Percentiles rank a stretch among this genome's conserved stretches.
phyloP scores from a whole-genome alignment of 495 filamentous ascomycete genomes.

The Cercophora scortea region DNA sequence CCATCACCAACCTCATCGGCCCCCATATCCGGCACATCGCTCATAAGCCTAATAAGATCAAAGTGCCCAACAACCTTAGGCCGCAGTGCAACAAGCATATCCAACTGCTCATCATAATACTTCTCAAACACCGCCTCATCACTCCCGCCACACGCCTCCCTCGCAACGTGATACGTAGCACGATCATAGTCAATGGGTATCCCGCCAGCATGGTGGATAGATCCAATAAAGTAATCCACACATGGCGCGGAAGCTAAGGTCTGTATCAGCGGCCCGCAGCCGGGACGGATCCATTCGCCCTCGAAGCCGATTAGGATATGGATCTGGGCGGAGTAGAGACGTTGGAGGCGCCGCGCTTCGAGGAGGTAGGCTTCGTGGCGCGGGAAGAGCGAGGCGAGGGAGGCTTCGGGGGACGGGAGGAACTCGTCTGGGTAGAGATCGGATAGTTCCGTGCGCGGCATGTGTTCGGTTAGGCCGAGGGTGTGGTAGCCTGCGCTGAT shows the following conservation, averaged over 20 bases:
- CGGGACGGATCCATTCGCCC: constrained; percentile 76
- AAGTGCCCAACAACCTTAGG: constrained; percentile 89
- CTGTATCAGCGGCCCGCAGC: constrained; percentile 50
- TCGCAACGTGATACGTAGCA: constrained; percentile 43
- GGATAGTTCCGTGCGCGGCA: constrained; percentile 62
- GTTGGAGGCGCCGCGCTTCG: constrained; percentile 65
- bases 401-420: constrained; percentile 21
- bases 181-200: constrained; percentile 85
- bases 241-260: constrained; percentile 49
- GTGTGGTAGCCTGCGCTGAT: constrained; percentile 69
- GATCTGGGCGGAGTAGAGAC: constrained; percentile 63
- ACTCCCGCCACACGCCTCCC: constrained; percentile 19
- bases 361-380: constrained; percentile 64
- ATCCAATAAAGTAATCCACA: constrained; percentile 86
- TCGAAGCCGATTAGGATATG: constrained; percentile 85
- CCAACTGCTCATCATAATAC: constrained; percentile 82
- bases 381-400: constrained; percentile 32
- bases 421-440: constrained; percentile 91
- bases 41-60: constrained; percentile 79
- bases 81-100: constrained; percentile 65
- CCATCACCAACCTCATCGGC: constrained; percentile 10
- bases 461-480: constrained; percentile 94
- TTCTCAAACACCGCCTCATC: constrained; percentile 67
- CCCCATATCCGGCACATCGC: constrained; percentile 52
- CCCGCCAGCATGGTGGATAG: constrained; percentile 77